Evolutionary conservation across 352 stramenopile species (phyloP).

Genomic region (Pythium rishiriense): DNA sequence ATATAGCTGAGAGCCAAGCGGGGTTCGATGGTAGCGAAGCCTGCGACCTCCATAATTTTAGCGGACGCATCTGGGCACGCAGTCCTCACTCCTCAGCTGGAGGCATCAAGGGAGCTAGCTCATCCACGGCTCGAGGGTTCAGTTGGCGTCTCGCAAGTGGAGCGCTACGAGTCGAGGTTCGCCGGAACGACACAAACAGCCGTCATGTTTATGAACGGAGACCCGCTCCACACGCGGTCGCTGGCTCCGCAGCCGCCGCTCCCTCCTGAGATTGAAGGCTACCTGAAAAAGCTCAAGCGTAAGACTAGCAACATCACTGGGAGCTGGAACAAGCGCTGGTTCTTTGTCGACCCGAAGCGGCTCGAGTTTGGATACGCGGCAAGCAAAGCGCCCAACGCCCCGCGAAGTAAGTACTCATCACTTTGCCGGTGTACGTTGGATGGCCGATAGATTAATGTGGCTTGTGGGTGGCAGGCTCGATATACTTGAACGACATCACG

Average conservation of each 20-base stretch:
- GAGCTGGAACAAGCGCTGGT: conserved; percentile 88
- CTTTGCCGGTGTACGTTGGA: background rate
- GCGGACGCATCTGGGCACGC: conserved; percentile 1
- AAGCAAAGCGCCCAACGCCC: conserved; percentile 40
- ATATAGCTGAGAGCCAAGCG: background rate
- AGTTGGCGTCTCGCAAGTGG: conserved; percentile 7
- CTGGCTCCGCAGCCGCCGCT: conserved; percentile 47
- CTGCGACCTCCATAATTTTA: conserved; percentile 10
- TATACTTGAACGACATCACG: conserved; percentile 88
- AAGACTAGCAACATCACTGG: conserved; percentile 76
- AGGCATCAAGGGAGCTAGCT: background rate
- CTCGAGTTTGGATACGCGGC: conserved; percentile 77
- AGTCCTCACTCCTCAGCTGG: background rate
- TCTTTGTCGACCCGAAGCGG: conserved; percentile 78
- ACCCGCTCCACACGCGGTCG: conserved; percentile 12
- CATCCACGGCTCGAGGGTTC: background rate
- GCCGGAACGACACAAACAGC: background rate
- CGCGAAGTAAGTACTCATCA: conserved; percentile 42
- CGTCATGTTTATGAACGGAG: conserved; percentile 10
- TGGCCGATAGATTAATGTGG: background rate
- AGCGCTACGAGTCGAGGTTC: background rate
- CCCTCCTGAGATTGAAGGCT: conserved; percentile 80
- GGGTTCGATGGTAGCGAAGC: background rate
- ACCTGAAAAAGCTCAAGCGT: conserved; percentile 87
- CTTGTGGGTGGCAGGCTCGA: conserved; percentile 46